A percentile compares a stretch with the other conserved stretches of the same genome.
Evolutionary conservation across 2,329 filamentous ascomycete species (phyloP).

Genomic region (Ophiocordyceps sinensis): DNA sequence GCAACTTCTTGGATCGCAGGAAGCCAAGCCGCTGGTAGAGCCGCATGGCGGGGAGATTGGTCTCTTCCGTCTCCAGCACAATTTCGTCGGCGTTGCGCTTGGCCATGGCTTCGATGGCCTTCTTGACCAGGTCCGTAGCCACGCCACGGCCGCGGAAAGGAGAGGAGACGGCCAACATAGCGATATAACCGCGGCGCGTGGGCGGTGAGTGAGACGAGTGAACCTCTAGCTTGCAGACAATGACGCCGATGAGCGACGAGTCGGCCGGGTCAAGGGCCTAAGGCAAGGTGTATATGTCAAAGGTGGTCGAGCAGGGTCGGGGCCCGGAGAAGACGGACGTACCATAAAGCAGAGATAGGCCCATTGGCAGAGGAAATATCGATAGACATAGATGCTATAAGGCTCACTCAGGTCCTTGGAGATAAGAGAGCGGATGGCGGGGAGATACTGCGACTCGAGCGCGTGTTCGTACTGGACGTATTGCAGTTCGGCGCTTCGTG

Average conservation of each 20-base stretch:
- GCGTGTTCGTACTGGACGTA: slow-evolving; percentile 50
- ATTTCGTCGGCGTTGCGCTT: slow-evolving; percentile 78
- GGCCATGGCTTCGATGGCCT: slow-evolving; percentile 84
- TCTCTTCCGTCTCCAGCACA: slow-evolving; percentile 90
- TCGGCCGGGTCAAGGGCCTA: slow-evolving; percentile 47
- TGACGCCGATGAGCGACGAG: slow-evolving; percentile 64
- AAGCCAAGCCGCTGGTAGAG: slow-evolving; percentile 91
- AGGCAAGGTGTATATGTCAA: slow-evolving; percentile 2
- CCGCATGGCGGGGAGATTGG: slow-evolving; percentile 77
- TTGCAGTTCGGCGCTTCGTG: slow-evolving; percentile 25
- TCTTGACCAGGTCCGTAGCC: slow-evolving; percentile 74
- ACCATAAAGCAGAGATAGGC: slow-evolving; percentile 95
- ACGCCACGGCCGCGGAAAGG: slow-evolving; percentile 73
- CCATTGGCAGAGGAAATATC: slow-evolving; percentile 98
- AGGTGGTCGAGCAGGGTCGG: not conserved
- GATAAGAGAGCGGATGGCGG: slow-evolving; percentile 81
- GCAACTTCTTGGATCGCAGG: slow-evolving; percentile 77
- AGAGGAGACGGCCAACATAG: slow-evolving; percentile 88
- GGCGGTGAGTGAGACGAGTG: slow-evolving; percentile 68
- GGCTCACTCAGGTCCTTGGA: slow-evolving; percentile 94
- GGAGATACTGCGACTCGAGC: slow-evolving; percentile 52
- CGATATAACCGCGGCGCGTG: slow-evolving; percentile 81
- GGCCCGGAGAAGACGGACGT: slow-evolving; percentile 1
- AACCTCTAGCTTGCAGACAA: slow-evolving; percentile 86
- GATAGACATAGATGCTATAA: slow-evolving; percentile 98